Conservation (phyloP, 176 grass and related monocot genomes). For the Chloris gayana region DNA sequence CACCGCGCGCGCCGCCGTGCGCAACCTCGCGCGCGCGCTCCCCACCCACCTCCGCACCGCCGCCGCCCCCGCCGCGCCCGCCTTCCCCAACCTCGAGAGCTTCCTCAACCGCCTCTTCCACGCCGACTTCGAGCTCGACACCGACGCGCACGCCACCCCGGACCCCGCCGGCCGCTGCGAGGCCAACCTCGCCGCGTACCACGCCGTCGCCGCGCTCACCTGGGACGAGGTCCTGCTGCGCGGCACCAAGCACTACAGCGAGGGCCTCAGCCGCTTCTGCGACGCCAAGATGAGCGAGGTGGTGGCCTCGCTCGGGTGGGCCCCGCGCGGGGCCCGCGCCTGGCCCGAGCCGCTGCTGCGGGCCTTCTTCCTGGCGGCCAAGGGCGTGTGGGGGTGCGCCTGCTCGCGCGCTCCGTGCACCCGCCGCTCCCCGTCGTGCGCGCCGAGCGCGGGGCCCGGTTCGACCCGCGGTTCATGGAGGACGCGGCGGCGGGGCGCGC, state of each 20-base stretch:
- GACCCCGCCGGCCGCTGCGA: slow-evolving; percentile 70
- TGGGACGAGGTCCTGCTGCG: slow-evolving; percentile 86
- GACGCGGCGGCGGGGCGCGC: slow-evolving; percentile 58
- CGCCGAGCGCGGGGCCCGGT: slow-evolving; percentile 64
- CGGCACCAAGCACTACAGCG: slow-evolving; percentile 88
- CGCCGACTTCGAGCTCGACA: slow-evolving; percentile 73
- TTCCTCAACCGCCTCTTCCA: slow-evolving; percentile 82
- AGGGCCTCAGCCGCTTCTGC: slow-evolving; percentile 87
- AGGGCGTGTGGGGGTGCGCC: slow-evolving; percentile 85
- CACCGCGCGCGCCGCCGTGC: slow-evolving; percentile 65
- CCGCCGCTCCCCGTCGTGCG: slow-evolving; percentile 72
- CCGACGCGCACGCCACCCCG: slow-evolving; percentile 55
- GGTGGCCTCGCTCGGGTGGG: slow-evolving; percentile 65
- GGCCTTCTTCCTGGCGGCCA: slow-evolving; percentile 84
- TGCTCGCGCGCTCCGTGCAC: slow-evolving; percentile 86
- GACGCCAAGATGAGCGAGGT: slow-evolving; percentile 98
- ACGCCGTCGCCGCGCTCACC: slow-evolving; percentile 55
- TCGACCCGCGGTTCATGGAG: slow-evolving; percentile 94
- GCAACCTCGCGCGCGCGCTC: slow-evolving; percentile 75
- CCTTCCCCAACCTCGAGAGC: slow-evolving; percentile 60
- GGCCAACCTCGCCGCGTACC: slow-evolving; percentile 62
- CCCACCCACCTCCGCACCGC: slow-evolving; percentile 56
- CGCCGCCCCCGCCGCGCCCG: slow-evolving; percentile 22
- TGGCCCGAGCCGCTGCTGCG: slow-evolving; percentile 89
- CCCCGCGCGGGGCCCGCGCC: slow-evolving; percentile 44